Evolutionary conservation across 352 stramenopile genomes (phyloP).

Genomic region (Pythium rishiriense): DNA sequence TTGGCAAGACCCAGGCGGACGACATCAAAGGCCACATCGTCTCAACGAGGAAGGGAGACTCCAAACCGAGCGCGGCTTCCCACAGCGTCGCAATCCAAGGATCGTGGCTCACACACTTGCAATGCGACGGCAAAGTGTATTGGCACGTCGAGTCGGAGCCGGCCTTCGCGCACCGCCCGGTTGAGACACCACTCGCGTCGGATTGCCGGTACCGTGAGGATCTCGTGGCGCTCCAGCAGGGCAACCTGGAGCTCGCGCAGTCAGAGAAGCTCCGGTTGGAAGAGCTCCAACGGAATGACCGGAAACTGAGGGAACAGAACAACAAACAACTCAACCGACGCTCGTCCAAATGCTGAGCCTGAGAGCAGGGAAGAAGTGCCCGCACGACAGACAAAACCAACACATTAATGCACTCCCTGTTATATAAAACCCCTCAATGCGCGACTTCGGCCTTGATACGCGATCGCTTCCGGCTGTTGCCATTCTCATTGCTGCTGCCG

Average conservation of each 20-base stretch:
- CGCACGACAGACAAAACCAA: neutral
- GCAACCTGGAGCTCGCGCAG: constrained; percentile 58
- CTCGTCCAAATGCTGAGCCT: constrained; percentile 11
- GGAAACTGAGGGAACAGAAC: constrained; percentile 13
- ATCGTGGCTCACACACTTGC: constrained; percentile 71
- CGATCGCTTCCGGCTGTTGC: constrained; percentile 22
- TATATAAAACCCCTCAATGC: constrained; percentile 20
- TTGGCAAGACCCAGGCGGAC: constrained; percentile 62
- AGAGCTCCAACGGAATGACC: constrained; percentile 64
- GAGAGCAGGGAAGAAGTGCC: neutral
- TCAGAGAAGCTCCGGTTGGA: constrained; percentile 68
- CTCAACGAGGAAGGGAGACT: constrained; percentile 32
- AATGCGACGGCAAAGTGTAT: constrained; percentile 73
- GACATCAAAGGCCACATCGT: constrained; percentile 77
- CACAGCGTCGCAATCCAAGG: constrained; percentile 34
- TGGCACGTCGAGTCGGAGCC: constrained; percentile 76
- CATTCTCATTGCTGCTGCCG: constrained; percentile 1
- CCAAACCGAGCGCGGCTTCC: constrained; percentile 45
- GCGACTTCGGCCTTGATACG: constrained; percentile 26
- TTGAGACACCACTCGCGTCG: constrained; percentile 46
- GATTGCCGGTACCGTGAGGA: constrained; percentile 70
- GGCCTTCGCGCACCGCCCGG: constrained; percentile 50
- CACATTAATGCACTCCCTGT: constrained; percentile 7
- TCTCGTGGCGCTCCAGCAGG: constrained; percentile 57
- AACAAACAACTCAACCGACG: constrained; percentile 7